Conservation (phyloP, 2,329 filamentous ascomycete genomes). For the Chalara sp. region DNA sequence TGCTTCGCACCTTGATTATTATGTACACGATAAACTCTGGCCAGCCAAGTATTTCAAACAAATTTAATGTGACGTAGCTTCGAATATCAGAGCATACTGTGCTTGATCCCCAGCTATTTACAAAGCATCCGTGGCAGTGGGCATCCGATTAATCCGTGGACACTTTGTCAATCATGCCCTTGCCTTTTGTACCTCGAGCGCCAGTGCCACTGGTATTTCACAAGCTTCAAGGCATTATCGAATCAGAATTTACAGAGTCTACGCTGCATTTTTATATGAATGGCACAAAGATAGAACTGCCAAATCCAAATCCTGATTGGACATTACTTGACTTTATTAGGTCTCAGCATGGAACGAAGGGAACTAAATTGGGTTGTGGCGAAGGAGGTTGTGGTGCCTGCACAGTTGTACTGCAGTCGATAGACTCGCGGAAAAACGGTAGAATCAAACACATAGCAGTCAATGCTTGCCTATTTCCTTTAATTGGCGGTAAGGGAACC, state of each 20-base stretch:
- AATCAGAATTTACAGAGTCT: not conserved
- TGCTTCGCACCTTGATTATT: no score
- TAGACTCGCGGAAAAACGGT: constrained; percentile 57
- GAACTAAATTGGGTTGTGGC: constrained; percentile 90
- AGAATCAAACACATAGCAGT: constrained; percentile 90
- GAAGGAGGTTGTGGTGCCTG: constrained; percentile 95
- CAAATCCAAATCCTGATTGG: constrained; percentile 83
- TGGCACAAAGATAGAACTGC: constrained; percentile 76
- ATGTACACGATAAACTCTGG: no score
- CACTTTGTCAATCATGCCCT: not conserved
- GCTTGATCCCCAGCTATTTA: no score
- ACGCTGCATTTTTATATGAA: constrained; percentile 74
- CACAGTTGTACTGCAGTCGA: constrained; percentile 83
- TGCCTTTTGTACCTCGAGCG: not conserved
- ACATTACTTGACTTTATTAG: constrained; percentile 88
- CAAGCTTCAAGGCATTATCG: not conserved
- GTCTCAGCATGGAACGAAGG: constrained; percentile 70
- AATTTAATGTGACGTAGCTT: no score
- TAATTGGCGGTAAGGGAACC: constrained; percentile 16
- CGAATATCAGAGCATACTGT: no score
- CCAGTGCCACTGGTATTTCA: not conserved
- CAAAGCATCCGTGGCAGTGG: no score
- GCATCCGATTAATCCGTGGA: no score
- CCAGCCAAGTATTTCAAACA: no score
- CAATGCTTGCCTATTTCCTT: constrained; percentile 68